Evolutionary conservation across 805 yeast species (phyloP).

Genomic region (Candida parachauliodes): DNA sequence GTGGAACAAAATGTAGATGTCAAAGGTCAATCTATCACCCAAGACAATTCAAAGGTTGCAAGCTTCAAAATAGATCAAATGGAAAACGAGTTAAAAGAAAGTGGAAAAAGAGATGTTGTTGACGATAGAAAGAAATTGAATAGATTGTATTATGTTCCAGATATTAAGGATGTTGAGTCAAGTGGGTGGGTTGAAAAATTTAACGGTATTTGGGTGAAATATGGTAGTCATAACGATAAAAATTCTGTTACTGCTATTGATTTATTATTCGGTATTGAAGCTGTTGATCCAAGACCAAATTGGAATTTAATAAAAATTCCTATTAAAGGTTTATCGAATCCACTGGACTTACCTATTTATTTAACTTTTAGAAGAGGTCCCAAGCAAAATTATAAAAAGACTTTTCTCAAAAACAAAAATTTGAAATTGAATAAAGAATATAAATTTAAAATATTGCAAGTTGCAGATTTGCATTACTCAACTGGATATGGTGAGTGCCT

Average conservation of each 20-base stretch:
- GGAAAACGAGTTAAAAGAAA: slow-evolving; percentile 4
- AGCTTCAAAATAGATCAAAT: slow-evolving; percentile 3
- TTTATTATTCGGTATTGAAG: slow-evolving; percentile 67
- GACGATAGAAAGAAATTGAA: slow-evolving; percentile 5
- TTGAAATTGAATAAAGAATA: slow-evolving; percentile 41
- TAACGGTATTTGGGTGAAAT: slow-evolving; percentile 59
- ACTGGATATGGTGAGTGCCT: slow-evolving; percentile 78
- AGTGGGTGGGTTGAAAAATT: slow-evolving; percentile 46
- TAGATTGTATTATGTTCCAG: slow-evolving; percentile 25
- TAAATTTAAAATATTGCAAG: slow-evolving; percentile 75
- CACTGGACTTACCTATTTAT: slow-evolving; percentile 20
- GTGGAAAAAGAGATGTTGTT: slow-evolving; percentile 7
- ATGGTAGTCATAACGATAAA: slow-evolving; percentile 36
- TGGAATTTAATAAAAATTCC: slow-evolving; percentile 48
- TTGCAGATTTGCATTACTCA: slow-evolving; percentile 90
- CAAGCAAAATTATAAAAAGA: slow-evolving; percentile 23
- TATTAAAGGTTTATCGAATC: slow-evolving; percentile 17
- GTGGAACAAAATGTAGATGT: slow-evolving; percentile 7
- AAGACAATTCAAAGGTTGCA: slow-evolving; percentile 1
- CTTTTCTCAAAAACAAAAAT: slow-evolving; percentile 19
- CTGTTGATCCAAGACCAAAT: slow-evolving; percentile 71
- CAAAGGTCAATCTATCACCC: slow-evolving; percentile 10
- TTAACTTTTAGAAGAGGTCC: slow-evolving; percentile 36
- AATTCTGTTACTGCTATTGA: slow-evolving; percentile 56
- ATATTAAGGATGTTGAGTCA: slow-evolving; percentile 30